phyloP scores from a whole-genome alignment of 257 asterid species.

The Fraxinus excelsior region DNA sequence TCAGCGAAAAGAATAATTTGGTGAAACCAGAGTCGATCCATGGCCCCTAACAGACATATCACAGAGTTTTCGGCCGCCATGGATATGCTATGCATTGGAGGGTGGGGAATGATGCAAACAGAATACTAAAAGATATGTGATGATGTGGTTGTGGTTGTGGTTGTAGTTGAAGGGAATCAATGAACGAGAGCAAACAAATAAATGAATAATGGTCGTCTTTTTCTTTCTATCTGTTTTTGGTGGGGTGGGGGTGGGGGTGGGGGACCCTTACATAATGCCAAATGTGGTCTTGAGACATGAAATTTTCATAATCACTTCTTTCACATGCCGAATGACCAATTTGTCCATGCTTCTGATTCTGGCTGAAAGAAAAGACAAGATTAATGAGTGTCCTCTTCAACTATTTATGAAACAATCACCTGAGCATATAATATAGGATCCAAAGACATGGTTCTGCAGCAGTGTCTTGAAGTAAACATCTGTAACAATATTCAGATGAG shows the following conservation, averaged over 20 bases:
- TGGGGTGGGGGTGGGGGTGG: background rate
- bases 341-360: conserved; percentile 4
- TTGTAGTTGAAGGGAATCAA: conserved; percentile 10
- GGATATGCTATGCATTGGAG: background rate
- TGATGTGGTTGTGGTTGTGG: conserved; percentile 20
- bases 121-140: background rate
- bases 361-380: background rate
- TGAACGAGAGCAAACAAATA: conserved; percentile 11
- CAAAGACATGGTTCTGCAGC: background rate
- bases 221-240: background rate
- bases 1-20: conserved; percentile 37
- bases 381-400: background rate
- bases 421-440: background rate
- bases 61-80: conserved; percentile 50
- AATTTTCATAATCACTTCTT: conserved; percentile 30
- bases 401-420: background rate
- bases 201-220: conserved; percentile 3
- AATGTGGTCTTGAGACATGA: conserved; percentile 41
- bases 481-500: background rate
- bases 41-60: conserved; percentile 34
- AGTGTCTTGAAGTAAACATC: background rate
- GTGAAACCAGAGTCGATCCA: conserved; percentile 70
- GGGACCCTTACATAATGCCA: conserved; percentile 32
- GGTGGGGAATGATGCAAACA: background rate
- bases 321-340: conserved; percentile 28